Percentiles rank a stretch among this genome's conserved stretches.
phyloP scores from a whole-genome alignment of 139 green algal species.

The Picochlorum sp. region DNA sequence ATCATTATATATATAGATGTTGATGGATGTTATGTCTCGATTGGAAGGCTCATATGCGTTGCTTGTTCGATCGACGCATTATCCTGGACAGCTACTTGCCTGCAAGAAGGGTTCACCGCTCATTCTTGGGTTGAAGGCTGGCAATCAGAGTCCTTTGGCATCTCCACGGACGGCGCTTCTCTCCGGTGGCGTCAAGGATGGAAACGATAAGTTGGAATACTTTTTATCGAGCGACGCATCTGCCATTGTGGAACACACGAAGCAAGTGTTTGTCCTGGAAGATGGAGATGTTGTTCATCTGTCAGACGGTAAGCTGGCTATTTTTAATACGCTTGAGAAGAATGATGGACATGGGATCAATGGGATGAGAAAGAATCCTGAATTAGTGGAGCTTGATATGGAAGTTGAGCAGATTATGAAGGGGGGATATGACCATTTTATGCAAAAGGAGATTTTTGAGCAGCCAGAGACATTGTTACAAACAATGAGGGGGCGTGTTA shows the following conservation, averaged over 20 bases:
- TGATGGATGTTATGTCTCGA: conserved; percentile 92
- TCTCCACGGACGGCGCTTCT: not conserved
- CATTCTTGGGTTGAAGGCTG: conserved; percentile 74
- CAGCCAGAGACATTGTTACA: conserved; percentile 84
- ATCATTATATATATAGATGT: conserved; percentile 53
- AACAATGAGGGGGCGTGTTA: conserved; percentile 71
- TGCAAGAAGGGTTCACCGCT: conserved; percentile 91
- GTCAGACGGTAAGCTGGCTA: conserved; percentile 48
- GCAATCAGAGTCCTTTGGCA: not conserved
- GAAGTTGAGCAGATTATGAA: conserved; percentile 98
- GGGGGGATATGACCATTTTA: conserved; percentile 91
- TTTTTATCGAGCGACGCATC: conserved; percentile 91
- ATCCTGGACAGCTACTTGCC: conserved; percentile 91
- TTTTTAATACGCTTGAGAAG: conserved; percentile 57
- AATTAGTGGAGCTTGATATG: conserved; percentile 81
- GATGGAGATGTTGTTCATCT: conserved; percentile 57
- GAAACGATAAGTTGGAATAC: conserved; percentile 60
- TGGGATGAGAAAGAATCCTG: conserved; percentile 40
- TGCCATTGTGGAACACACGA: conserved; percentile 97
- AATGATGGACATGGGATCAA: conserved; percentile 9
- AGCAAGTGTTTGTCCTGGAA: conserved; percentile 33
- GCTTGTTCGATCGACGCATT: conserved; percentile 90
- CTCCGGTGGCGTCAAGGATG: not conserved
- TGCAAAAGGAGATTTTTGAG: conserved; percentile 94
- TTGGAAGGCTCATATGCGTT: conserved; percentile 96